Evolutionary conservation across 1,284 basidiomycete species (phyloP).

Genomic region (Ganoderma resinaceum): DNA sequence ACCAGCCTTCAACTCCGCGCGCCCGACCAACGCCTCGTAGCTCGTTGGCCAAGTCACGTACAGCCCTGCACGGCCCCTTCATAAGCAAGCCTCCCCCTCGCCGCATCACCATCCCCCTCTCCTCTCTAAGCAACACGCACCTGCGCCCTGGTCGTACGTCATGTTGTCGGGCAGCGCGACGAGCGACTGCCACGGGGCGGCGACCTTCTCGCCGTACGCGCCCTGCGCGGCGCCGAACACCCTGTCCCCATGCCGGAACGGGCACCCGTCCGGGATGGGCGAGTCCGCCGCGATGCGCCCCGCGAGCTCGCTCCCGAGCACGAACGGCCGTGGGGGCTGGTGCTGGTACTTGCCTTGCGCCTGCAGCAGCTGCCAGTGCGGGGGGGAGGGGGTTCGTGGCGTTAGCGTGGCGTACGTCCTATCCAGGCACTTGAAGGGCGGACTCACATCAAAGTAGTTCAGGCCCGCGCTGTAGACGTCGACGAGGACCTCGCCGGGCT

Average conservation of each 20-base stretch:
- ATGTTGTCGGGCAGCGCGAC: slow-evolving; percentile 70
- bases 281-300: slow-evolving; percentile 79
- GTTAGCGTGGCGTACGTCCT: no score
- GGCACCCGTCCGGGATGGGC: slow-evolving; percentile 85
- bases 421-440: no score
- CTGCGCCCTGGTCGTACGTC: slow-evolving; percentile 71
- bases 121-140: slow-evolving; percentile 36
- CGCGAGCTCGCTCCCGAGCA: slow-evolving; percentile 86
- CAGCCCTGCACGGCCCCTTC: slow-evolving; percentile 50
- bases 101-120: background rate
- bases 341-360: slow-evolving; percentile 89
- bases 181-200: slow-evolving; percentile 56
- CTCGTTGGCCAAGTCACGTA: slow-evolving; percentile 91
- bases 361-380: slow-evolving; percentile 80
- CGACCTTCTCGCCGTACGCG: slow-evolving; percentile 78
- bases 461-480: slow-evolving; percentile 83
- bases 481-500: slow-evolving; percentile 73
- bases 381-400: no score
- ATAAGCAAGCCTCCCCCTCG: background rate
- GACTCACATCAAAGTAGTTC: slow-evolving; percentile 81
- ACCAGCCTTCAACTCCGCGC: slow-evolving; percentile 81
- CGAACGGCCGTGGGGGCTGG: slow-evolving; percentile 86
- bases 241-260: slow-evolving; percentile 83
- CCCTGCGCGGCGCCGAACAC: slow-evolving; percentile 92
- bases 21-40: slow-evolving; percentile 88